Base-by-base conservation (phyloP, 352 stramenopile genomes). In the Globisporangium yorkense region DNA sequence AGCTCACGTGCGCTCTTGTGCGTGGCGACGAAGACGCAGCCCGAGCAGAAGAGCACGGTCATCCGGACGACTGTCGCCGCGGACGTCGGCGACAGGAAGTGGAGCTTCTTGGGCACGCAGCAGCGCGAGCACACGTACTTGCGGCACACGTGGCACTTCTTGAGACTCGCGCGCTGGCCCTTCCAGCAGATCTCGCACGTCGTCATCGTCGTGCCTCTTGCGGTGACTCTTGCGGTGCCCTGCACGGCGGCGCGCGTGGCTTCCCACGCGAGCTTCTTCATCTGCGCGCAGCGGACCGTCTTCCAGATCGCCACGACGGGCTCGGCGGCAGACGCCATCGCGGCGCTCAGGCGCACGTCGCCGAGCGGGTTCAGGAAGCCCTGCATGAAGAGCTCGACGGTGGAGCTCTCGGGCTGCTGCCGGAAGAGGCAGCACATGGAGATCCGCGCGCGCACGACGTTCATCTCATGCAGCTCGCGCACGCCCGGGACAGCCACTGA, bases 401-500 rank as follows among this genome's bases (percentile, higher is more conserved):
- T 20, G 35, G 24, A 27, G 24, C n/a, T 37, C 2, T n/a, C 33
- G 43, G 40, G 13, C 1, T 16, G 21, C 58, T 64, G 58, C 0
- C 50, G 45, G 29, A 55, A 75, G 40, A 83, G 54, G 8, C 62
- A 57, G 47, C 68, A 83, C 41, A 73, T 65, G n/a, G 74, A 77
- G 21, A 72, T 65, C 9, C 67, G 70, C 18, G 63, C 69, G 15
- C 74, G 74, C n/a, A 84, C 53, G 33, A 71, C 61, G 18, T 65
- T 57, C 21, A 66, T 57, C 10, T 70, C 61, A 2, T 57, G 61
- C 0, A 82, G 57, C 51, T 77, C 65, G 13, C 65, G 65, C 9
- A 67, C 71, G 16, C 70, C 58, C 0, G 72, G 70, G 15, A 79
- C 67, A 13, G 70, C 70, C 24, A 79, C 62, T 0, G 70, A 79